Evolutionary conservation across 148 eudicot species (phyloP).

Genomic region (Rhododendron mucronatum): DNA sequence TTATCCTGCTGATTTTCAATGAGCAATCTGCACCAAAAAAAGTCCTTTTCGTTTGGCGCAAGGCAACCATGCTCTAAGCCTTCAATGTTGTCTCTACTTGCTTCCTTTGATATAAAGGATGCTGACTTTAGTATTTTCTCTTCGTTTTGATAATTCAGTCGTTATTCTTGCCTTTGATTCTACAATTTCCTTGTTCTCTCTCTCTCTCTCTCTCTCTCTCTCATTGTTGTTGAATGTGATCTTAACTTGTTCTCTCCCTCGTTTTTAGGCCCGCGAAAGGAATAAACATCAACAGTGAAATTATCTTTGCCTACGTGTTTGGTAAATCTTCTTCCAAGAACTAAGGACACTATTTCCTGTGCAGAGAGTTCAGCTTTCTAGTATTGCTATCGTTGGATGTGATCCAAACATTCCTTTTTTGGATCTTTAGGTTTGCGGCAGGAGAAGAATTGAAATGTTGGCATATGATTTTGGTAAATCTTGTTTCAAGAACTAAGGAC

Average conservation of each 20-base stretch:
- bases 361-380: background rate
- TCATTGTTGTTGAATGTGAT: conserved; percentile 5
- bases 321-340: background rate
- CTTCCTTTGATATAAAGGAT: background rate
- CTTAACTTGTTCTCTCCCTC: background rate
- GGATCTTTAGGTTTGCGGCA: background rate
- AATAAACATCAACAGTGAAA: background rate
- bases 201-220: background rate
- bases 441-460: background rate
- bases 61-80: background rate
- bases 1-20: background rate
- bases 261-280: background rate
- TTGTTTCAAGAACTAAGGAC: background rate
- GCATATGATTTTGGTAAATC: background rate
- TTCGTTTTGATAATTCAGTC: background rate
- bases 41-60: background rate
- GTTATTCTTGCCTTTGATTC: background rate
- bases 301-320: background rate
- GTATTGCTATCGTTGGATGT: background rate
- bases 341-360: background rate
- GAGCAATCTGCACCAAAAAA: background rate
- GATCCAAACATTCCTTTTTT: background rate
- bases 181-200: background rate
- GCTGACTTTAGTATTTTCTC: background rate
- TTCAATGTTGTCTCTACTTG: background rate